Evolutionary conservation across 352 stramenopile species (phyloP), one percentile per base, ranked within the genome.

Genomic region (Phytophthora meadii): DNA sequence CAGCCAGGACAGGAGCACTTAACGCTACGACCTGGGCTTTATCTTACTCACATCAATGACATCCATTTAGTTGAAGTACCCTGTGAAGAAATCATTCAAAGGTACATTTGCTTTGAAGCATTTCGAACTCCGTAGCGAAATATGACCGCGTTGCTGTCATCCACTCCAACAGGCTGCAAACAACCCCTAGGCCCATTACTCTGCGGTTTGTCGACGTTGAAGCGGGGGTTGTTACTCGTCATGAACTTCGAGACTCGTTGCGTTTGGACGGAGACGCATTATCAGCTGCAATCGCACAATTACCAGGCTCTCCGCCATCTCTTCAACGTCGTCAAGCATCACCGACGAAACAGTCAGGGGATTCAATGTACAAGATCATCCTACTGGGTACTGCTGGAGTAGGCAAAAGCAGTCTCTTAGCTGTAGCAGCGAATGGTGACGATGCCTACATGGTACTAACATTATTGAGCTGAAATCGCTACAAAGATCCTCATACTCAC

Each of bases 41-140:
- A 95, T 65, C 48, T 95, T 34, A 95, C 87, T 40, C 87, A 95
- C 51, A 92, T 93, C 61, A 86, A 89, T 51, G 84, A 92, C 41
- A 62, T 37, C n/a, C 85, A 93, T 27, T 37, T 94, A 25, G 51
- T 92, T 42, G 70, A 82, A 61, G 56, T 82, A 37, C 63, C 81
- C 4, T 94, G 86, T 51, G 81, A 93, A 39, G 74, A 81, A 2
- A 82, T 93, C 25, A 92, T 94, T 45, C 53, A 72, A 24, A 87
- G 66, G 80, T 89, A 24, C 62, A 44, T 36, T 30, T 6, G 9
- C 27, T 40, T 41, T 28, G 15, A 22, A 36, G 27, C 11, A 36
- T 12, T 5, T 51, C 8, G 12, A 11, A 36, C 10, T 39, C 6
- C 27, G 27, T 39, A 5, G 4, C 8, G 8, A 36, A 37, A 22